Evolutionary conservation across 495 filamentous ascomycete genomes (phyloP).

Genomic region (Alectoria sarmentosa): DNA sequence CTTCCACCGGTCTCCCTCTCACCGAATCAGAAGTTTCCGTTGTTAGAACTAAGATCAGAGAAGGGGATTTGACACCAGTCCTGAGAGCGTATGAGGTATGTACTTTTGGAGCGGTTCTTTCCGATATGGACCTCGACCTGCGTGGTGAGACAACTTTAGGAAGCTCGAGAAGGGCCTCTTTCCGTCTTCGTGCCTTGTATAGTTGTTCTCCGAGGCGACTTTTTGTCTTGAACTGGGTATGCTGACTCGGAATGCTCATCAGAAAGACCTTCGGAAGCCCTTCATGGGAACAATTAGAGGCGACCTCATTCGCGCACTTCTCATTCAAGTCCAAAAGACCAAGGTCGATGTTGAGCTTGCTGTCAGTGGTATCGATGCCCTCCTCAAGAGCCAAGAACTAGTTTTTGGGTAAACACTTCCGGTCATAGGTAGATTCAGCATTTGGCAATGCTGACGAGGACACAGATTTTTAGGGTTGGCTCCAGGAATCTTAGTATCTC

Average conservation of each 20-base stretch:
- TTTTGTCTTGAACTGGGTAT: neutral
- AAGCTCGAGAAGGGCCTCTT: neutral
- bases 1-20: constrained; percentile 37
- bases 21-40: constrained; percentile 56
- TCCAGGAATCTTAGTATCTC: constrained; percentile 77
- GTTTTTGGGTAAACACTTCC: constrained; percentile 63
- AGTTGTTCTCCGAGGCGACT: neutral
- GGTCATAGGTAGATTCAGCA: neutral
- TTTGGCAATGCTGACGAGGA: constrained; percentile 25
- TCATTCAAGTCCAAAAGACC: constrained; percentile 97
- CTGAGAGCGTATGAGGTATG: constrained; percentile 70
- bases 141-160: neutral
- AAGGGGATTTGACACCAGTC: constrained; percentile 89
- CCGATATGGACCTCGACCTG: neutral
- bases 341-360: constrained; percentile 98
- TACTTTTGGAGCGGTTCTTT: too few relatives aligned
- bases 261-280: constrained; percentile 66
- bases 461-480: constrained; percentile 78
- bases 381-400: constrained; percentile 92
- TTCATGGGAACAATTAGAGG: constrained; percentile 73
- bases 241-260: neutral
- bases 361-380: constrained; percentile 83
- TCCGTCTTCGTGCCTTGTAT: neutral
- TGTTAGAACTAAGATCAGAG: constrained; percentile 68
- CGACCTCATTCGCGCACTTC: constrained; percentile 79